phyloP scores from a whole-genome alignment of 768 basidiomycete species.

The Leccinellum rugosiceps region DNA sequence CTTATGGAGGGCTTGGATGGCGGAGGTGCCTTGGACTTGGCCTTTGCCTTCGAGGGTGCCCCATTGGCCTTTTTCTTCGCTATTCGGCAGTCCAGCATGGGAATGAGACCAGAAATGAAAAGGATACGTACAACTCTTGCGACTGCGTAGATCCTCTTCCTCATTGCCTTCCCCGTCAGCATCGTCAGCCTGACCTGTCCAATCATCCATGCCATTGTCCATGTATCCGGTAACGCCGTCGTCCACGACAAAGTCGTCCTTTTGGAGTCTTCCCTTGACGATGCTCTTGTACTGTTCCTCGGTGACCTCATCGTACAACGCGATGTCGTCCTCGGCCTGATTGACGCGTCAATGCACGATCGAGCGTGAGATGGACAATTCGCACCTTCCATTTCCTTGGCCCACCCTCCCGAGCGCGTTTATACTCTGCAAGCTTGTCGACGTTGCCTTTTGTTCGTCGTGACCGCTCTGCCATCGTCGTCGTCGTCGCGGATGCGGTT shows the following conservation, averaged over 20 bases:
- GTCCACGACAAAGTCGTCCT: conserved; percentile 94
- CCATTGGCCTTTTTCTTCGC: conserved; percentile 27
- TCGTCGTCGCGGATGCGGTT: not conserved
- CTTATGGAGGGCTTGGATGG: conserved; percentile 61
- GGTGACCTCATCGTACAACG: conserved; percentile 84
- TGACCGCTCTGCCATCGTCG: conserved; percentile 27
- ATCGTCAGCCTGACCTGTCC: conserved; percentile 58
- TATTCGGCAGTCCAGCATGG: conserved; percentile 12
- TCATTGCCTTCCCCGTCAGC: conserved; percentile 56
- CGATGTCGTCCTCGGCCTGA: conserved; percentile 54
- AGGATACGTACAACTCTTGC: conserved; percentile 39
- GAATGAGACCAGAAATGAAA: not conserved
- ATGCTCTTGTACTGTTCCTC: conserved; percentile 88
- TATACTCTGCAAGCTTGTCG: conserved; percentile 58
- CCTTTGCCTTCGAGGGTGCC: conserved; percentile 34
- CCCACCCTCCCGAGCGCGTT: conserved; percentile 58
- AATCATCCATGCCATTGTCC: conserved; percentile 97
- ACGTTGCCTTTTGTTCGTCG: conserved; percentile 20
- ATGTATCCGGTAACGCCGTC: conserved; percentile 89
- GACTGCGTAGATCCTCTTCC: conserved; percentile 31
- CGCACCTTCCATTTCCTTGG: conserved; percentile 56
- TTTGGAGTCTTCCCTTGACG: conserved; percentile 75
- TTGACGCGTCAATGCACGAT: conserved; percentile 24
- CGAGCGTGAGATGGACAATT: not conserved
- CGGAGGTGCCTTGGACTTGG: conserved; percentile 45